Percentiles rank a stretch among this genome's conserved stretches.
Conservation (phyloP, 768 basidiomycete genomes). For the Trametes coccinea region DNA sequence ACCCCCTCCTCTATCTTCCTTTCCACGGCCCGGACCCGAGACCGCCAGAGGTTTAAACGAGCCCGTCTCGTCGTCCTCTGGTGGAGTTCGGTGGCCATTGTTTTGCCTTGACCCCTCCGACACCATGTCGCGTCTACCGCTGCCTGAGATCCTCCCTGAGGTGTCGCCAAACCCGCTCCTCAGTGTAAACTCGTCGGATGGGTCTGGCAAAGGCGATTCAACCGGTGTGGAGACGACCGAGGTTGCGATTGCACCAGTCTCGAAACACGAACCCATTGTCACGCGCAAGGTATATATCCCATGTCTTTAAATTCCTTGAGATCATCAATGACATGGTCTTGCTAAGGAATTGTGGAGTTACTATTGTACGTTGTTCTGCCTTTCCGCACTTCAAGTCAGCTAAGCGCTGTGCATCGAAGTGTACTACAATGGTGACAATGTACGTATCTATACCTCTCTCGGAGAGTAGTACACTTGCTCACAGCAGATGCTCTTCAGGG, state of each 20-base stretch:
- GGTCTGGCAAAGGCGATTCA: constrained; percentile 9
- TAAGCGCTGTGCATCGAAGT: constrained; percentile 41
- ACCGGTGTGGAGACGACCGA: background rate
- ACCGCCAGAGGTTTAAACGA: background rate
- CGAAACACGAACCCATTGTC: constrained; percentile 61
- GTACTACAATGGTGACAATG: constrained; percentile 82
- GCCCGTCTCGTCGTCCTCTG: background rate
- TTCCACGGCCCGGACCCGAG: background rate
- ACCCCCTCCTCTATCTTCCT: background rate
- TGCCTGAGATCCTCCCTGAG: constrained; percentile 8
- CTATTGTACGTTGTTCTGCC: constrained; percentile 51
- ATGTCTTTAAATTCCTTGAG: background rate
- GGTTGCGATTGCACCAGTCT: constrained; percentile 19
- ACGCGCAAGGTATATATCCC: constrained; percentile 44
- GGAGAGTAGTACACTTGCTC: background rate
- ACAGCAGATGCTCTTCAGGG: constrained; percentile 42
- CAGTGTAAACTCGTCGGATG: constrained; percentile 3
- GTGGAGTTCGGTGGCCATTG: background rate
- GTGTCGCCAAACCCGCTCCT: constrained; percentile 5
- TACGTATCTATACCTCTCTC: constrained; percentile 31
- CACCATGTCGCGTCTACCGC: constrained; percentile 16
- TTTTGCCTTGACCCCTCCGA: background rate
- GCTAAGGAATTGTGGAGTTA: constrained; percentile 73
- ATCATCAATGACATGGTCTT: background rate
- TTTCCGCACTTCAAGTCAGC: background rate